These are phyloP conservation scores for Penicillium sp. DNA, from an alignment of 2,329 filamentous ascomycete genomes.

Conservation along the genomic window DNA sequence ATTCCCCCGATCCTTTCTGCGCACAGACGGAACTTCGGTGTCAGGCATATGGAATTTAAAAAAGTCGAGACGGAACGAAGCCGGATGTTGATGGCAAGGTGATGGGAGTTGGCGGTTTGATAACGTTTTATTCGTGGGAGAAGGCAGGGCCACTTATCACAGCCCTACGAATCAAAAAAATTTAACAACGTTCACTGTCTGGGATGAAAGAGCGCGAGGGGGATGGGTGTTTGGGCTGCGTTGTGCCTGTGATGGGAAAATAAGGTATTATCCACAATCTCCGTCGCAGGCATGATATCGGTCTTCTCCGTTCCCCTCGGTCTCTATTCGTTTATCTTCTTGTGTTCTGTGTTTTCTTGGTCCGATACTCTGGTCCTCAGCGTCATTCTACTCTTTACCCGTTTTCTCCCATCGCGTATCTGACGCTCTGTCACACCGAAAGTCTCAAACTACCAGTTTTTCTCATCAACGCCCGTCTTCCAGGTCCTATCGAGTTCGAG, in stretches of 20 bases:
- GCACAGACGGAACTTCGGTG: conserved; percentile 36
- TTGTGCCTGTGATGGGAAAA: background rate
- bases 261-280: background rate
- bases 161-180: conserved; percentile 44
- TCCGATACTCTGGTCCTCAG: conserved; percentile 14
- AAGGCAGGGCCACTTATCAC: conserved; percentile 36
- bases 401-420: conserved; percentile 36
- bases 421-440: conserved; percentile 41
- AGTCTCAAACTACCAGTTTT: conserved; percentile 29
- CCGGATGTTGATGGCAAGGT: conserved; percentile 39
- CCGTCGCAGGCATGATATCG: background rate
- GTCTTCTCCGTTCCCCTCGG: background rate
- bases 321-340: conserved; percentile 4
- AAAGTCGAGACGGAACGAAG: conserved; percentile 40
- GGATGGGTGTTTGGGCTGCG: background rate
- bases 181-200: conserved; percentile 32
- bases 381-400: conserved; percentile 16
- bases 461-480: conserved; percentile 24
- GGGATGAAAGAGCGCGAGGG: background rate
- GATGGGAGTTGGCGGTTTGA: conserved; percentile 43
- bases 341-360: conserved; percentile 25
- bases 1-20: conserved; percentile 40
- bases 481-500: conserved; percentile 18
- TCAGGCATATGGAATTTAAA: conserved; percentile 29
- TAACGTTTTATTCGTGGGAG: conserved; percentile 42